Percentiles rank a stretch among this genome's conserved stretches.
Conservation (phyloP, 129 eudicot genomes). For the Centrapalus pauciflorus region DNA sequence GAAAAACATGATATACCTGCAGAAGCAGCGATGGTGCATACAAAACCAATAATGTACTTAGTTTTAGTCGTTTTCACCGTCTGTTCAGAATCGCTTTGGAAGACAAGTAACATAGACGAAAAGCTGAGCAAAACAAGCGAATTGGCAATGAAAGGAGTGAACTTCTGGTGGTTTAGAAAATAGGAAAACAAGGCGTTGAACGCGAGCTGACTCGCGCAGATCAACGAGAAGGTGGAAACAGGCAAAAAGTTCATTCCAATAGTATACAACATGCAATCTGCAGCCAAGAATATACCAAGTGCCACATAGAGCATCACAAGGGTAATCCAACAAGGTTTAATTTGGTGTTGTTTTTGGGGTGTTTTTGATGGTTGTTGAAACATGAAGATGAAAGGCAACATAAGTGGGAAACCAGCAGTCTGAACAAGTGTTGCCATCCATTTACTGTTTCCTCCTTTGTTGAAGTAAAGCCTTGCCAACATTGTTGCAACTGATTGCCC, state of each 20-base stretch:
- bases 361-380: constrained; percentile 18
- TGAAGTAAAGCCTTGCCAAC: constrained; percentile 31
- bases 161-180: constrained; percentile 26
- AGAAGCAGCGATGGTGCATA: constrained; percentile 40
- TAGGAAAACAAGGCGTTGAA: constrained; percentile 33
- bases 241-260: constrained; percentile 23
- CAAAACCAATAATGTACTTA: constrained; percentile 36
- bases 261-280: constrained; percentile 27
- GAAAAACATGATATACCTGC: constrained; percentile 15
- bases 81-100: constrained; percentile 22
- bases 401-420: constrained; percentile 28
- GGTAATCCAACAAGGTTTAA: constrained; percentile 13
- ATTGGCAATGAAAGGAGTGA: constrained; percentile 30
- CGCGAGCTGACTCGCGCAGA: constrained; percentile 28
- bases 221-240: constrained; percentile 27
- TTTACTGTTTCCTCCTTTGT: constrained; percentile 35
- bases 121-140: constrained; percentile 32
- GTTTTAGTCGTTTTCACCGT: constrained; percentile 7
- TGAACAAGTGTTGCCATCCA: constrained; percentile 43
- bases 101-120: constrained; percentile 23
- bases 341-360: background rate
- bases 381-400: constrained; percentile 17
- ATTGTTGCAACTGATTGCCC: constrained; percentile 32
- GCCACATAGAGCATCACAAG: constrained; percentile 4
- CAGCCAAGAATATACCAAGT: constrained; percentile 35